Conservation (phyloP, 169 alveolate species). For the Cryptosporidium ubiquitum region DNA sequence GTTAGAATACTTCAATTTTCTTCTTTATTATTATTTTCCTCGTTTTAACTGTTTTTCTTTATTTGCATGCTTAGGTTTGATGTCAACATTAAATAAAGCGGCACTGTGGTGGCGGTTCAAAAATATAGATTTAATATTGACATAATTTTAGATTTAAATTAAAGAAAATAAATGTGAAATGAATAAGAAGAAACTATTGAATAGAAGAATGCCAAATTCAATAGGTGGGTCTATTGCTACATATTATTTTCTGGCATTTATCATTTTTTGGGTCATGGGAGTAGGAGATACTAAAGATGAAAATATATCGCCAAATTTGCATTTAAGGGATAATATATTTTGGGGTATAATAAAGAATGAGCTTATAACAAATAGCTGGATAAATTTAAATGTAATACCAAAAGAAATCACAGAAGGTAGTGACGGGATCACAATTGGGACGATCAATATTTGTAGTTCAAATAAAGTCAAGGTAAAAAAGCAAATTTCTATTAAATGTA, state of each 20-base stretch:
- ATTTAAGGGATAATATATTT: neutral
- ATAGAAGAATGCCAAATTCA: neutral
- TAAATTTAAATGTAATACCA: conserved; percentile 1
- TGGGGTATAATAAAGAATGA: conserved; percentile 13
- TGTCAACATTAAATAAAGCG: conserved; percentile 23
- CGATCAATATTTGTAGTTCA: neutral
- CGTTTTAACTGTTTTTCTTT: neutral
- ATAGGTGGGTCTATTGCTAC: neutral
- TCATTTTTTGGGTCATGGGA: neutral
- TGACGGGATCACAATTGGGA: neutral
- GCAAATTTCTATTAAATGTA: neutral
- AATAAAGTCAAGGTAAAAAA: neutral
- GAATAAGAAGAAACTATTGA: neutral
- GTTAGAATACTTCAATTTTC: neutral
- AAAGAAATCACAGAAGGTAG: neutral
- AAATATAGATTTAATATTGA: conserved; percentile 33
- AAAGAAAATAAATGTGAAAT: neutral
- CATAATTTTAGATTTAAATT: conserved; percentile 7
- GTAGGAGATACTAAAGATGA: neutral
- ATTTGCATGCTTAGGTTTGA: neutral
- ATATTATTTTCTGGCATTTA: conserved; percentile 4
- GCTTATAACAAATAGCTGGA: neutral
- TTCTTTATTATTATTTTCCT: neutral
- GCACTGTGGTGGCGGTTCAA: conserved; percentile 32
- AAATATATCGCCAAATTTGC: neutral